Conservation (phyloP, 495 filamentous ascomycete genomes). For the Antarctomyces pellizariae region DNA sequence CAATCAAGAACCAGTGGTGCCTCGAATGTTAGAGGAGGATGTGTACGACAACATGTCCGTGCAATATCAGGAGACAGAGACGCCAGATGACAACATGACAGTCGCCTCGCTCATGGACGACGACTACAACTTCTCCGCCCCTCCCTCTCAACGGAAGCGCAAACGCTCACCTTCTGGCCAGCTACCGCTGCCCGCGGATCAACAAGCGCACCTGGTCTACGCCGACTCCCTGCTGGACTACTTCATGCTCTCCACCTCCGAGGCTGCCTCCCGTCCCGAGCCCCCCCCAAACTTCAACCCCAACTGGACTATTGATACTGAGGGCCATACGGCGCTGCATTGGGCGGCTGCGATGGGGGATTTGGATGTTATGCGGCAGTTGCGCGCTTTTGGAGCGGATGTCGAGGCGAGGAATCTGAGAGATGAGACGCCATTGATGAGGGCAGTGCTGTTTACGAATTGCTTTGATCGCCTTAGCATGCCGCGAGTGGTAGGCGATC, state of each 20-base stretch:
- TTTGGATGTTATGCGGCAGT: constrained; percentile 63
- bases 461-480: constrained; percentile 82
- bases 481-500: constrained; percentile 50
- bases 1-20: constrained; percentile 13
- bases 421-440: constrained; percentile 84
- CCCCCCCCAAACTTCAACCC: constrained; percentile 68
- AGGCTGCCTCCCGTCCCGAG: constrained; percentile 42
- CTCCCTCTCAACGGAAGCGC: no score
- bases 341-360: constrained; percentile 99
- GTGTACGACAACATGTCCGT: constrained; percentile 23
- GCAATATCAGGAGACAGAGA: constrained; percentile 57
- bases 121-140: constrained; percentile 43
- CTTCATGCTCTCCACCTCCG: constrained; percentile 60
- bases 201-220: constrained; percentile 72
- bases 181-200: constrained; percentile 35
- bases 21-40: constrained; percentile 18
- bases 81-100: constrained; percentile 56
- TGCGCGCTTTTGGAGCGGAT: constrained; percentile 53
- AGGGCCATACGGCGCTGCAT: constrained; percentile 73
- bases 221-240: constrained; percentile 85
- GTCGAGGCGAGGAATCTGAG: constrained; percentile 42
- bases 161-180: constrained; percentile 57
- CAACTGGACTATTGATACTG: constrained; percentile 71
- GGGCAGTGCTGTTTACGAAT: constrained; percentile 88
- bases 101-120: constrained; percentile 67